Base-by-base conservation (phyloP, 306 rosid species). In the Casuarina equisetifolia region DNA sequence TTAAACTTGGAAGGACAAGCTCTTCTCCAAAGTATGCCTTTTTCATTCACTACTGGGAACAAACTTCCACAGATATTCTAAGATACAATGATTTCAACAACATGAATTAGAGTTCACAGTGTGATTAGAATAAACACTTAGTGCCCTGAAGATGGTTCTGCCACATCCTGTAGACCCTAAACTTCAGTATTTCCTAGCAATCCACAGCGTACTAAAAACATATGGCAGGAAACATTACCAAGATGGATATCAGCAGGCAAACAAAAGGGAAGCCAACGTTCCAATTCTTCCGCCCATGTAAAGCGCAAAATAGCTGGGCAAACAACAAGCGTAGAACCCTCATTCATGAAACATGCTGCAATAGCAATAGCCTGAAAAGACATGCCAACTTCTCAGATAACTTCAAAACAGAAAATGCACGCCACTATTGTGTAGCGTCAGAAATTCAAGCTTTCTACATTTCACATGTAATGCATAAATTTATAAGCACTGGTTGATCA, bases 271-370 rank as follows among this genome's bases (percentile, higher is more conserved):
- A 94, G 91, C 97, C 98, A 92, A 13, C 88, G 92, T 86, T 95
- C 98, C 74, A 95, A 75, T 79, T 95, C 98, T 85, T 95, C 98
- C 3, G 97, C 98, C 98, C 98, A 95, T 0, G 97, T 82, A 86
- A 83, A 92, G 43, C 98, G 91, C 87, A 95, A 82, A 78, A 95
- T 86, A 50, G 98, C 98, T 36, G 98, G 97, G 90, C 97, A 92
- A 81, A 95, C 97, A 75, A 92, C 91, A 70, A 95, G 96, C 53
- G 91, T 82, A 61, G 97, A 72, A 36, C 97, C 98, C 87, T 92
- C 96, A 79, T 85, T 81, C 88, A 87, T 53, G 81, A 92, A 90
- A 84, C 97, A 92, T 74, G 97, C 87, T 4, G 97, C 97, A 83
- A 91, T 87, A 73, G 97, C 93, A 84, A 95, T 91, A 78, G 97